Evolutionary conservation across 1,284 basidiomycete species (phyloP).

Genomic region (Puccinia horiana): DNA sequence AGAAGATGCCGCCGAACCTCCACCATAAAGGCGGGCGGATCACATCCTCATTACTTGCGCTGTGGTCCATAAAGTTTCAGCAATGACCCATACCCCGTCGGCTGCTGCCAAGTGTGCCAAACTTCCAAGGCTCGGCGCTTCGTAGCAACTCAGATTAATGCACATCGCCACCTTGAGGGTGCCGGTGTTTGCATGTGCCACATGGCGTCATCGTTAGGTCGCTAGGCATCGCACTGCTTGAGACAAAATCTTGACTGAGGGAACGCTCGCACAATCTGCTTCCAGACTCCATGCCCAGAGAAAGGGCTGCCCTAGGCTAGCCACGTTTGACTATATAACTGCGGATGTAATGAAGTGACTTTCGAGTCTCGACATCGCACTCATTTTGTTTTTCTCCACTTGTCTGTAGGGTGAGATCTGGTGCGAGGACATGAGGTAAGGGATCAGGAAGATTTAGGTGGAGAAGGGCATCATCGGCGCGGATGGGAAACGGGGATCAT

Average conservation of each 20-base stretch:
- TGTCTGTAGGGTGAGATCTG: neutral
- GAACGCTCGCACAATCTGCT: neutral
- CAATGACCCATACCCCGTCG: neutral
- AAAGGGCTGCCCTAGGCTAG: neutral
- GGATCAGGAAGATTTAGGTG: neutral
- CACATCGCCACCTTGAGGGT: neutral
- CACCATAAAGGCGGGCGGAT: neutral
- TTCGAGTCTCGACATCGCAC: neutral
- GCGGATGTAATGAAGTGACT: neutral
- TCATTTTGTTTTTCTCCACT: neutral
- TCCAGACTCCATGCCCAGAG: neutral
- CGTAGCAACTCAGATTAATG: neutral
- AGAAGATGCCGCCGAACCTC: neutral
- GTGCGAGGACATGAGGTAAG: neutral
- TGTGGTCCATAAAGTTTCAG: neutral
- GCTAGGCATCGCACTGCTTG: neutral
- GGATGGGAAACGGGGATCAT: neutral
- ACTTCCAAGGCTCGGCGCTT: neutral
- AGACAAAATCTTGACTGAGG: neutral
- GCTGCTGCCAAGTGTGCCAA: neutral
- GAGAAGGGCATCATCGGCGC: neutral
- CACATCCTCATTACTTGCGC: neutral
- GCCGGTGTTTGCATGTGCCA: neutral
- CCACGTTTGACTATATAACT: neutral
- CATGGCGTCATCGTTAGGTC: neutral